Base-by-base conservation (phyloP, 2,329 filamentous ascomycete genomes). In the Fusarium globosum region DNA sequence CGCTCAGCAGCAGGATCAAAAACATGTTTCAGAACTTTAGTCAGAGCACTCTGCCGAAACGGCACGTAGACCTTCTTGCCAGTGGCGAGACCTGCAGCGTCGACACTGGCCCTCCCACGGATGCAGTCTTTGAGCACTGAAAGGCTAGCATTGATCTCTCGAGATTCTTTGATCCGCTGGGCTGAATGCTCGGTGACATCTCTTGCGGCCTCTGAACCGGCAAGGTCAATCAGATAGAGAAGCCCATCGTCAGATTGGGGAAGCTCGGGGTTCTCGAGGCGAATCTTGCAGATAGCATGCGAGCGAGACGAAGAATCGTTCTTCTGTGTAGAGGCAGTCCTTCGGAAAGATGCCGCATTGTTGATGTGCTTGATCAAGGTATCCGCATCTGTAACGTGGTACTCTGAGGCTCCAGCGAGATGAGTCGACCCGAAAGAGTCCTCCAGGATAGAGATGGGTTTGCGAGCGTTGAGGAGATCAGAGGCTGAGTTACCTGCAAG, bases 51-150 rank as follows among this genome's bases (percentile, higher is more conserved):
- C 68, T 85, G 84, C 0, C 85, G 81, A 69, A 86, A 87, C 0
- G 86, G 86, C 0, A 87, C 79, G 58, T 85, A 82, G 1, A 80
- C 76, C 57, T 79, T 80, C 73, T 82, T 83, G 7, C 65, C 68
- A 75, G 13, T 61, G 28, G 35, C 36, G 58, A 64, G 23, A 43
- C 65, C 15, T 61, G 63, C 26, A 23, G 77, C 76, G 48, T 86
- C 82, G 1, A 80, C 72, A 39, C 81, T 76, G 1, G 83, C 83
- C 43, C 83, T 83, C 4, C 83, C 85, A 2, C 86, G 83, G 56
- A 88, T 88, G 64, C 86, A 88, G 71, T 88, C 86, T 67, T 88
- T 88, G 6, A 88, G 81, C 1, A 85, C 81, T 0, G 85, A 86
- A 1, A 88, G 80, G 66, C 85, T 86, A 14, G 79, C 81, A 72